Evolutionary conservation across 768 basidiomycete species (phyloP).

Genomic region (Rhodotorula toruloides): DNA sequence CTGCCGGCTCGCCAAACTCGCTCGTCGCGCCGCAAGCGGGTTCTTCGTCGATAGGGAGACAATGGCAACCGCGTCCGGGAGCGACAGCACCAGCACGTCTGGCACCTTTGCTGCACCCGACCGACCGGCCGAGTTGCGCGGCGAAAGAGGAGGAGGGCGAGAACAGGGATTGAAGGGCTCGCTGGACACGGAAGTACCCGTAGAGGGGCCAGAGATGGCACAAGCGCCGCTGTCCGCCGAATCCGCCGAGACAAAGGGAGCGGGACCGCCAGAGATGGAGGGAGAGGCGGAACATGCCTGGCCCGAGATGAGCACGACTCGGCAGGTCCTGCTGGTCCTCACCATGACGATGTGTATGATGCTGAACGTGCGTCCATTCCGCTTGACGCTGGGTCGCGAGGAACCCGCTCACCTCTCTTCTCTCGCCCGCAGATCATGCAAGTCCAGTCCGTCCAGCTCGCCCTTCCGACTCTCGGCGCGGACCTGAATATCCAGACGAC

Average conservation of each 20-base stretch:
- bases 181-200: too few species aligned
- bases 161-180: too few species aligned
- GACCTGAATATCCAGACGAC: conserved; percentile 12
- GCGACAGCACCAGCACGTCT: too few species aligned
- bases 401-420: neutral
- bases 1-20: too few species aligned
- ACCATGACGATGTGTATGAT: conserved; percentile 15
- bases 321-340: neutral
- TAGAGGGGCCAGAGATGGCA: too few species aligned
- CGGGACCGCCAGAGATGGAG: neutral
- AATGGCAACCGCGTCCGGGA: too few species aligned
- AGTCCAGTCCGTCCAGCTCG: conserved; percentile 2
- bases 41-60: too few species aligned
- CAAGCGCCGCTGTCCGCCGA: too few species aligned
- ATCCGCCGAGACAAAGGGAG: neutral
- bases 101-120: too few species aligned
- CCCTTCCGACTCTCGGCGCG: neutral
- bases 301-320: neutral
- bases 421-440: neutral
- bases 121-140: too few species aligned
- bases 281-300: neutral
- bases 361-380: conserved; percentile 1
- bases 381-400: neutral
- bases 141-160: too few species aligned
- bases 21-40: too few species aligned